Base-by-base conservation (phyloP, 1,284 basidiomycete species). In the Cutaneotrichosporon sp. region DNA sequence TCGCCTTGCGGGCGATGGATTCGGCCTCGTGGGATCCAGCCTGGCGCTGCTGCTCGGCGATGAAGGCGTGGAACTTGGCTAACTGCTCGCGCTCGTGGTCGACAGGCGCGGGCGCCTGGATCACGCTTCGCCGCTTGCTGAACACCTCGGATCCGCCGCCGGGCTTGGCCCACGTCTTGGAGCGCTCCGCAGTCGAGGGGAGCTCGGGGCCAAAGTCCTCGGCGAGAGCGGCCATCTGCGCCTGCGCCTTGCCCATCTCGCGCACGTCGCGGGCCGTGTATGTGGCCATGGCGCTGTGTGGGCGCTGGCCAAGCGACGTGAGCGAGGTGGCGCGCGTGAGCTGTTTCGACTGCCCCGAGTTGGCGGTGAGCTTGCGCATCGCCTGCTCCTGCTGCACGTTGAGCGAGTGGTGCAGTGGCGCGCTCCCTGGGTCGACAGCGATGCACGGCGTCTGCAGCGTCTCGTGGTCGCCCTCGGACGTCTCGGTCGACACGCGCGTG, bases 21-120 rank as follows among this genome's bases (percentile, higher is more conserved):
- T 72, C 72, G 14, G 67, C 70, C 47, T 62, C 59, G 42, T 62
- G 58, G 13, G 66, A 42, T 0, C 70, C 73, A 55, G 72, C 70
- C 29, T 67, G 68, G 33, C 63, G 63, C 52, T 69, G 68, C 60
- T 75, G 75, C 59, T 77, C 69, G 16, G 68, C 62, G 51, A 74
- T 65, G 10, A 76, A 68, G 7, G 67, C 69, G 59, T 75, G 73
- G 64, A 77, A 74, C 56, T 69, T 68, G n/a, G 66, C 67, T 51
- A 70, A 71, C 11, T 64, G 63, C 54, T 73, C 71, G 10, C 65
- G 63, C 50, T 73, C 71, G 50, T 68, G 66, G 14, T 50, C 52
- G 8, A 42, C 24, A 20, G 22, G 8, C 24, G 25, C 11, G 36
- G 25, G 18, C 18, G 34, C 2, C 42, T 45, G 29, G 38, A 4